phyloP scores from a whole-genome alignment of 345 rosid species.

The Linum usitatissimum region DNA sequence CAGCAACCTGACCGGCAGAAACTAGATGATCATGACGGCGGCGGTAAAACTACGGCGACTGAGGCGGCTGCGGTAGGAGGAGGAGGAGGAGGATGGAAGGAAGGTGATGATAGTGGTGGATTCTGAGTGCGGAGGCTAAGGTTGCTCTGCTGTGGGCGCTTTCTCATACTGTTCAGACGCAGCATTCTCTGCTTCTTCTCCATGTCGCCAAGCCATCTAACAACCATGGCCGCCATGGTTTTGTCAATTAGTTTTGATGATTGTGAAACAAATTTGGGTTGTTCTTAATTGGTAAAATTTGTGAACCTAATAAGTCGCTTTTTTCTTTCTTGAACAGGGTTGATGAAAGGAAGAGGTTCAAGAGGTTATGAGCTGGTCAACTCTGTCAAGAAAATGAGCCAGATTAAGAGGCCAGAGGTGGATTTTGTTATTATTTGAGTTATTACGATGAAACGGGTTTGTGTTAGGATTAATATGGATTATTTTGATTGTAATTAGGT shows the following conservation, averaged over 20 bases:
- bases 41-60: slow-evolving; percentile 7
- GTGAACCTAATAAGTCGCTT: too few species aligned
- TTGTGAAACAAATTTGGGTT: too few species aligned
- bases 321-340: slow-evolving; percentile 13
- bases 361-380: slow-evolving; percentile 39
- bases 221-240: slow-evolving; percentile 23
- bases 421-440: background rate
- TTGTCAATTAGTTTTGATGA: too few species aligned
- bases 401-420: slow-evolving; percentile 76
- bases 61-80: slow-evolving; percentile 15
- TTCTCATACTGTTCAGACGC: slow-evolving; percentile 67
- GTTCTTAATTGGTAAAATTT: too few species aligned
- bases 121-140: slow-evolving; percentile 61
- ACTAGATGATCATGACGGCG: slow-evolving; percentile 1
- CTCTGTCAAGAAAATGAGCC: slow-evolving; percentile 50
- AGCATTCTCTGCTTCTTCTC: slow-evolving; percentile 62
- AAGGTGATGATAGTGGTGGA: slow-evolving; percentile 80
- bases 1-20: slow-evolving; percentile 17
- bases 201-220: slow-evolving; percentile 44
- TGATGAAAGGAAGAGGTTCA: slow-evolving; percentile 34
- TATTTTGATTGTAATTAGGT: too few species aligned
- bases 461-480: too few species aligned
- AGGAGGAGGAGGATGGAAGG: slow-evolving; percentile 51
- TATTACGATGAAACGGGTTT: background rate
- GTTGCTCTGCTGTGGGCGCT: slow-evolving; percentile 88